A percentile compares a stretch with the other conserved stretches of the same genome.
phyloP scores from a whole-genome alignment of 805 yeast genomes.

The Barnettozyma californica region DNA sequence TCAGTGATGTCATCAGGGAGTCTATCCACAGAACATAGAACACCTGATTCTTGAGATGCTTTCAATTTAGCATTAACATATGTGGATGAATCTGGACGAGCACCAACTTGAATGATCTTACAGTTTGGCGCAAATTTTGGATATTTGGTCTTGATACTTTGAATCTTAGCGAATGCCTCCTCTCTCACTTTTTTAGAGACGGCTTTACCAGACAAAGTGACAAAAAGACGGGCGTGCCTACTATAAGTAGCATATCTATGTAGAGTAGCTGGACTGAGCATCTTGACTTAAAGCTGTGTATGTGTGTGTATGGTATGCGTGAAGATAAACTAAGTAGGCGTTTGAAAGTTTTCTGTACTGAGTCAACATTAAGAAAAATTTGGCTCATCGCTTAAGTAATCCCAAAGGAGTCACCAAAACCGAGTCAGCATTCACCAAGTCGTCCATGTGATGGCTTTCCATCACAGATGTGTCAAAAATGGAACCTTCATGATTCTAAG shows the following conservation, averaged over 20 bases:
- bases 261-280: constrained; percentile 3
- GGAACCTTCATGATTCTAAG: no score
- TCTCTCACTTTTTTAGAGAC: constrained; percentile 40
- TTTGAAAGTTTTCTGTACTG: background rate
- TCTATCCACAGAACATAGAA: constrained; percentile 59
- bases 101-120: constrained; percentile 81
- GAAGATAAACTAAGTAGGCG: background rate
- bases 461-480: no score
- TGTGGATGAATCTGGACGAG: constrained; percentile 83
- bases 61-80: constrained; percentile 89
- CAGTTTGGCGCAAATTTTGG: constrained; percentile 60
- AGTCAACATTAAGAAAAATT: background rate
- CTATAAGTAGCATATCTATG: constrained; percentile 10
- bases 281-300: background rate
- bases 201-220: constrained; percentile 42
- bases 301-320: background rate
- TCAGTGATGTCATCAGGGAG: constrained; percentile 61
- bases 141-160: constrained; percentile 29
- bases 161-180: constrained; percentile 36
- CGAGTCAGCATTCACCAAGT: background rate
- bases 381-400: background rate
- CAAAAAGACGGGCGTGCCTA: constrained; percentile 21
- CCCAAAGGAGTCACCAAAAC: background rate
- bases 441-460: background rate
- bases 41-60: constrained; percentile 82